Conservation (phyloP, 306 rosid genomes). For the Vicia faba region DNA sequence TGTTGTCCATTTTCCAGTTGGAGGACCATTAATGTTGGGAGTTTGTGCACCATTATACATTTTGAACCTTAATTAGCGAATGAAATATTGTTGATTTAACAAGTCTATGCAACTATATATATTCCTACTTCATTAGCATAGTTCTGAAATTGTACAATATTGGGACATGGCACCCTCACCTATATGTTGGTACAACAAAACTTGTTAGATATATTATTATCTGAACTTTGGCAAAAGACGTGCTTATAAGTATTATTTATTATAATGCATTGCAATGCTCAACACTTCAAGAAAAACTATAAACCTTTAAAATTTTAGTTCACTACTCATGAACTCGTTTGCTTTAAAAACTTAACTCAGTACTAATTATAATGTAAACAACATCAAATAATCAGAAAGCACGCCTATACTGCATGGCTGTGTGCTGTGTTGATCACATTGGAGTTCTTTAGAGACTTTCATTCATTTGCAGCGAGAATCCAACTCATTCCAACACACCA, state of each 20-base stretch:
- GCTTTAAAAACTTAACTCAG: too few species aligned
- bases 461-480: background rate
- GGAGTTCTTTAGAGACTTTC: background rate
- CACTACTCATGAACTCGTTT: background rate
- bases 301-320: too few species aligned
- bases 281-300: too few species aligned
- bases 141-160: too few species aligned
- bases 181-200: background rate
- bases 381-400: too few species aligned
- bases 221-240: background rate
- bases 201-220: background rate
- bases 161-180: background rate
- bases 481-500: background rate
- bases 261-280: too few species aligned
- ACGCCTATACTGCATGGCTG: too few species aligned
- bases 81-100: background rate
- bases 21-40: background rate
- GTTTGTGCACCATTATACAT: slow-evolving; percentile 29
- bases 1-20: slow-evolving; percentile 41
- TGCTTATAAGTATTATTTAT: too few species aligned
- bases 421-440: too few species aligned
- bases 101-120: background rate
- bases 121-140: background rate
- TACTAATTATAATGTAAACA: too few species aligned
- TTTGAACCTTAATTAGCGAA: background rate